Evolutionary conservation across 2,329 filamentous ascomycete species (phyloP), one percentile per base, ranked within the genome.

Genomic region (Escovopsis sp.): DNA sequence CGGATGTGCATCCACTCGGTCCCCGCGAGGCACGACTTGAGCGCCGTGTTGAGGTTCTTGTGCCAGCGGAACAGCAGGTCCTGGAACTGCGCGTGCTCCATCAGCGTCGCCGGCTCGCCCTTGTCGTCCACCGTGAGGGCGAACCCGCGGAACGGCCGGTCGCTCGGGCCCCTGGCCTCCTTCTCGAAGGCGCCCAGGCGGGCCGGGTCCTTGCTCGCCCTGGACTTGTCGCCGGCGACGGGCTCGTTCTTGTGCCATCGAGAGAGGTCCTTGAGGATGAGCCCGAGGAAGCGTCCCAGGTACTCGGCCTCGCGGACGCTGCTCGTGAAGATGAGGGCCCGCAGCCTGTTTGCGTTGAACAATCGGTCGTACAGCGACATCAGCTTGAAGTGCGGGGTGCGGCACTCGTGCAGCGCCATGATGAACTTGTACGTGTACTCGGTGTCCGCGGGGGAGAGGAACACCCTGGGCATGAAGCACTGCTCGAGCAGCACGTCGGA

Each of bases 1-100:
- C 88, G 78, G 52, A 96, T 93, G 55, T 94, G 87, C 80, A 94
- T 94, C 72, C 90, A 98, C 57, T 96, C 88, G 23, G 73, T 76
- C 19, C 79, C 79, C 14, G 75, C 74, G 32, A 98, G 67, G 52
- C 88, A 94, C 27, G 71, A 70, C 52, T 86, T 87, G 36, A 98
- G 63, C 3, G 88, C 84, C 34, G 65, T 72, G 47, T 80, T 81
- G 30, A 98, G 62, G 43, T 81, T 76, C 47, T 79, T 76, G 56
- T 98, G 92, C 86, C 88, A 96, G 46, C 83, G 81, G 63, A 81
- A 90, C 23, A 94, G 65, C 35, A 92, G 62, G 45, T 83, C 78
- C 34, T 85, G 78, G 62, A 92, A 98, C 36, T 85, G 76, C 43
- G 87, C 82, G 53, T 85, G 90, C 38, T 86, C 79, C 40, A 94